Conservation (phyloP, 2,329 filamentous ascomycete genomes). For the Nothophaeocryptopus gaeumannii region DNA sequence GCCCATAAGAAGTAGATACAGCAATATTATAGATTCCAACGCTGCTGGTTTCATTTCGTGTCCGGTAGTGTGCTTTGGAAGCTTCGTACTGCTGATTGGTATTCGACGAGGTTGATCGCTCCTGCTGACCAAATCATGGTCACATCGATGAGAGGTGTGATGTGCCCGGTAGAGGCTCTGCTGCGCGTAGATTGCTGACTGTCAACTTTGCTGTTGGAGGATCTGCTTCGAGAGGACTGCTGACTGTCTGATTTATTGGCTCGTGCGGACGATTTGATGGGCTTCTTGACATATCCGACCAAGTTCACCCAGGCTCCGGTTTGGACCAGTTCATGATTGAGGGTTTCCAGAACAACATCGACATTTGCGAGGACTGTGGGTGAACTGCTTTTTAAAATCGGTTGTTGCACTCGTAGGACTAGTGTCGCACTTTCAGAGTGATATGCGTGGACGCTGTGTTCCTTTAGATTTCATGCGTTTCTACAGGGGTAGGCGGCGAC, state of each 20-base stretch:
- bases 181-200: neutral
- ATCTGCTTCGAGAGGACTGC: neutral
- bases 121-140: constrained; percentile 75
- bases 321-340: constrained; percentile 62
- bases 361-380: constrained; percentile 65
- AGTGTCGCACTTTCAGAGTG: constrained; percentile 58
- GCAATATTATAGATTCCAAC: too few relatives aligned
- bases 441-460: constrained; percentile 58
- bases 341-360: constrained; percentile 63
- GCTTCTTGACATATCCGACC: constrained; percentile 64
- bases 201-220: neutral
- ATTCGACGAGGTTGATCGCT: constrained; percentile 66
- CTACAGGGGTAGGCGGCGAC: constrained; percentile 30
- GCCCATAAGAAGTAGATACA: constrained; percentile 19
- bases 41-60: too few relatives aligned
- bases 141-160: constrained; percentile 60
- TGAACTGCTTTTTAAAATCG: constrained; percentile 36
- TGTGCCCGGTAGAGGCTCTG: neutral
- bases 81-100: constrained; percentile 58
- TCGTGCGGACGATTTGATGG: neutral
- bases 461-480: too few relatives aligned
- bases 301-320: constrained; percentile 87
- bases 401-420: constrained; percentile 66
- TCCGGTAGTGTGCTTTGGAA: constrained; percentile 12
- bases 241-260: neutral